Percentiles rank a stretch among this genome's conserved stretches.
phyloP scores from a whole-genome alignment of 2,329 filamentous ascomycete species.

The Dothistroma pini region DNA sequence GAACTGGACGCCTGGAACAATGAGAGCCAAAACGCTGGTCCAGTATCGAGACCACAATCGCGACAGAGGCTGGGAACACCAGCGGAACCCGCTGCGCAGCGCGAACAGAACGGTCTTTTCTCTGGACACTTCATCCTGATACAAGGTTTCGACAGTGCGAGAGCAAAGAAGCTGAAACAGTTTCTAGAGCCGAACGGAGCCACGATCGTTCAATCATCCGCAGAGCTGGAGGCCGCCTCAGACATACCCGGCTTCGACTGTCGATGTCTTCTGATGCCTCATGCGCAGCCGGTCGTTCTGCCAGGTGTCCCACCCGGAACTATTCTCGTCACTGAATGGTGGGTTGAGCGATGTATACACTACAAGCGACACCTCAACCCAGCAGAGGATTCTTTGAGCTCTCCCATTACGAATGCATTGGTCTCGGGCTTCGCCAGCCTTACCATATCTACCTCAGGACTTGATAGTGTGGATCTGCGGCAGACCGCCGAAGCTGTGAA shows the following conservation, averaged over 20 bases:
- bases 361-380: conserved; percentile 69
- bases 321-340: conserved; percentile 77
- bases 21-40: conserved; percentile 12
- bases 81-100: background rate
- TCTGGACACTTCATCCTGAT: conserved; percentile 29
- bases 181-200: conserved; percentile 33
- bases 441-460: conserved; percentile 47
- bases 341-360: conserved; percentile 84
- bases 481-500: conserved; percentile 75
- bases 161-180: conserved; percentile 18
- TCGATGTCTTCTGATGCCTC: conserved; percentile 34
- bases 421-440: conserved; percentile 62
- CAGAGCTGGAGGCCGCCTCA: conserved; percentile 24
- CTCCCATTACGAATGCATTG: conserved; percentile 59
- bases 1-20: conserved; percentile 28
- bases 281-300: conserved; percentile 23
- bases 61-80: background rate
- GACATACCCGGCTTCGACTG: conserved; percentile 14
- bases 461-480: conserved; percentile 66
- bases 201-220: conserved; percentile 21
- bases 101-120: conserved; percentile 28
- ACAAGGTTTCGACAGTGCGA: conserved; percentile 27
- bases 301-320: conserved; percentile 28
- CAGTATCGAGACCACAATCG: conserved; percentile 1
- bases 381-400: conserved; percentile 66